Base-by-base conservation (phyloP, 164 flowering plant species). In the Vitis rupestris region DNA sequence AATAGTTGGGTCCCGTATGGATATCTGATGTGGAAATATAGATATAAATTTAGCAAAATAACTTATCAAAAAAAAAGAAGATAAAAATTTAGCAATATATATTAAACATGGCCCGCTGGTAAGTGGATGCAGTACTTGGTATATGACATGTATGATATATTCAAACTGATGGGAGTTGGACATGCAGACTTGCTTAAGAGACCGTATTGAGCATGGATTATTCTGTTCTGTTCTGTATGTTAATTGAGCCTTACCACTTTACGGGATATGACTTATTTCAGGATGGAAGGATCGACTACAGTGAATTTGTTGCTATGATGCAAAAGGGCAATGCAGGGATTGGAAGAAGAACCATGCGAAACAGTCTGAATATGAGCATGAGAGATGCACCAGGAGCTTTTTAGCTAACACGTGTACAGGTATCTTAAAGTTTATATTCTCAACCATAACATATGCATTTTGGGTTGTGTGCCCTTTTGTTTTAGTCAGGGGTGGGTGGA, bases 231-330 rank as follows among this genome's bases (percentile, higher is more conserved):
- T 7, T 70, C 44, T 54, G 9, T 3, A 37, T 53, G 47, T n/a
- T 56, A 4, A 47, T 19, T 6, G 48, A 52, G 48, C 23, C 51
- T 59, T 54, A 52, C 7, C 9, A 30, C 12, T 50, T n/a, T 59
- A 29, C 15, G 2, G 27, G 27, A 9, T 52, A 17, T 66, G 15
- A 69, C 48, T 67, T 76, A 8, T 72, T 66, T 17, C 84, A 94
- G 98, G 98, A 94, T 85, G 98, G 98, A 56, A 79, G 90, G 68
- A 94, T 94, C 14, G 98, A 94, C 73, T 94, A 94, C 78, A 89
- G 90, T 56, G 98, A 94, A 75, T 94, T 92, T 80, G 96, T 87
- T 61, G 97, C 97, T 37, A 94, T 92, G 98, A 94, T 92, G 98
- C 87, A 83, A 83, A 94, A 90, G 71, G 97, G 95, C 50, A 94